Conservation (phyloP, 2,329 filamentous ascomycete genomes). For the Aspergillus aculeatus region DNA sequence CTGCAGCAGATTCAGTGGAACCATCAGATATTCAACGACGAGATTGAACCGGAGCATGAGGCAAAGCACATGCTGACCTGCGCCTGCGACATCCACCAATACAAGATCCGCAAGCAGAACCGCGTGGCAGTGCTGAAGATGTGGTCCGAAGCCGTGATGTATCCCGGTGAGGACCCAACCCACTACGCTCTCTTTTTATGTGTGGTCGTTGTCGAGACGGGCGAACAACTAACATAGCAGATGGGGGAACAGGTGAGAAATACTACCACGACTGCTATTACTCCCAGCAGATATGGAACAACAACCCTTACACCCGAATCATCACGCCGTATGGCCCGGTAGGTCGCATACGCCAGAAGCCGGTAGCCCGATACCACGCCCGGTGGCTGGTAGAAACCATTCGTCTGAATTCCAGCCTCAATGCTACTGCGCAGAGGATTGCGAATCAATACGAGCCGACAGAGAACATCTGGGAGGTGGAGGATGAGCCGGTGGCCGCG, state of each 20-base stretch:
- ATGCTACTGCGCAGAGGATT: not conserved
- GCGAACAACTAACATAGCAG: not conserved
- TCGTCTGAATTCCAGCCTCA: not conserved
- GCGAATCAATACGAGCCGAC: not conserved
- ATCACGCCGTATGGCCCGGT: not conserved
- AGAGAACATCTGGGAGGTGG: conserved; percentile 1
- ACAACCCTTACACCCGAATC: not conserved
- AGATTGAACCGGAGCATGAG: conserved; percentile 10
- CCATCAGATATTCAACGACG: not conserved
- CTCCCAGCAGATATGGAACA: not conserved
- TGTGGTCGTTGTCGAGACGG: not conserved
- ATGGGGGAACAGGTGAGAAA: not conserved
- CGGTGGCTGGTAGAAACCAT: not conserved
- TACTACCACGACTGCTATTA: conserved; percentile 2
- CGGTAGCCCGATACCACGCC: not conserved
- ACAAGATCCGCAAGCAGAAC: not conserved
- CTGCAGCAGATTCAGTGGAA: not conserved
- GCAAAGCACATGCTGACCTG: not conserved
- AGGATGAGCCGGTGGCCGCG: not conserved
- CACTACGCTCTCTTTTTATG: too few relatives aligned
- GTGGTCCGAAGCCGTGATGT: conserved; percentile 10
- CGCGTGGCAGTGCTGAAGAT: conserved; percentile 1
- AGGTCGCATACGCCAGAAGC: not conserved
- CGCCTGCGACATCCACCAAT: not conserved
- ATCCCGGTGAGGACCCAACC: not conserved